Conservation (phyloP, 2,329 filamentous ascomycete species). For the Colletotrichum theobromicola region DNA sequence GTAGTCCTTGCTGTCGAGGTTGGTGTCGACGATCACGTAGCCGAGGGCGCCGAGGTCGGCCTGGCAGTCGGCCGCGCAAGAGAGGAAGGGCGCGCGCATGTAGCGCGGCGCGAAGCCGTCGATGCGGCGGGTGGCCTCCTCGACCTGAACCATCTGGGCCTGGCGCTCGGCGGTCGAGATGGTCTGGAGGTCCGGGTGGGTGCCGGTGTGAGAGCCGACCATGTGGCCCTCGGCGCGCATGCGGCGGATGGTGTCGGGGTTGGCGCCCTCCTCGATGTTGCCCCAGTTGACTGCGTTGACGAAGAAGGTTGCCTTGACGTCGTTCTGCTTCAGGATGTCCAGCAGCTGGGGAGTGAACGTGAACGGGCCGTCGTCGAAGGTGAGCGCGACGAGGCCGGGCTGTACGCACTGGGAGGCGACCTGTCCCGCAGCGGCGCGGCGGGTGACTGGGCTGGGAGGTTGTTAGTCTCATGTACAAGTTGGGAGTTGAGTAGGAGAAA, state of each 20-base stretch:
- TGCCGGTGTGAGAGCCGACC: conserved; percentile 43
- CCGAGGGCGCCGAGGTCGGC: conserved; percentile 37
- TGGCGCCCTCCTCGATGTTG: conserved; percentile 45
- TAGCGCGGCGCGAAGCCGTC: conserved; percentile 47
- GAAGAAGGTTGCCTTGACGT: conserved; percentile 46
- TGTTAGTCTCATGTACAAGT: conserved; percentile 5
- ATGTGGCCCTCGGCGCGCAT: conserved; percentile 49
- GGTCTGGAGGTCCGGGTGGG: conserved; percentile 46
- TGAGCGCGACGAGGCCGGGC: conserved; percentile 46
- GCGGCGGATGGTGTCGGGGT: conserved; percentile 40
- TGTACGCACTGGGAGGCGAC: conserved; percentile 29
- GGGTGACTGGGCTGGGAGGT: neutral
- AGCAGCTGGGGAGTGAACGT: conserved; percentile 46
- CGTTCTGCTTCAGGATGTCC: conserved; percentile 35
- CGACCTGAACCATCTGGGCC: conserved; percentile 48
- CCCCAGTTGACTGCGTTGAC: conserved; percentile 45
- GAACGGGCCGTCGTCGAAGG: conserved; percentile 53
- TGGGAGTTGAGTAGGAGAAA: neutral
- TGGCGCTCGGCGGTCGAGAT: conserved; percentile 36
- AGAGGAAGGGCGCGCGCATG: conserved; percentile 51
- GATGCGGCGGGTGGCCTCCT: conserved; percentile 48
- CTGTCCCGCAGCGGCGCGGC: conserved; percentile 7
- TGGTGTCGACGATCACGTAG: conserved; percentile 62
- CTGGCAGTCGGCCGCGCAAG: conserved; percentile 35
- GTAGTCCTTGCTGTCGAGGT: conserved; percentile 68